phyloP scores from a whole-genome alignment of 164 flowering plant genomes.

The Brasenia schreberi region DNA sequence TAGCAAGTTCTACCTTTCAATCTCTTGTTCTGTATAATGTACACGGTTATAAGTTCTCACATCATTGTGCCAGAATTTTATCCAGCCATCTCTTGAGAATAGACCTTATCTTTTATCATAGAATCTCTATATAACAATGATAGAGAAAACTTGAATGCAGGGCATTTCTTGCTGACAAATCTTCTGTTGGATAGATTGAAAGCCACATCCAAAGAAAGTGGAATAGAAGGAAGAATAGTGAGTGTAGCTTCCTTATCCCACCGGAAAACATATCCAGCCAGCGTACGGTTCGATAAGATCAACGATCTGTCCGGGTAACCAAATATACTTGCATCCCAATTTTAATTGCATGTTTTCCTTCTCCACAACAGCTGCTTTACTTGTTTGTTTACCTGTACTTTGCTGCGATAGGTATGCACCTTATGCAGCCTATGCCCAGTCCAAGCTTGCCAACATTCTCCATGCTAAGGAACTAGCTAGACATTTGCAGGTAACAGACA shows the following conservation, averaged over 20 bases:
- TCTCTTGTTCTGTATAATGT: neutral
- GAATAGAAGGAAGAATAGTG: conserved; percentile 52
- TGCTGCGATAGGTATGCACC: conserved; percentile 27
- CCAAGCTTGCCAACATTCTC: conserved; percentile 62
- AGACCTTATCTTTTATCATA: neutral
- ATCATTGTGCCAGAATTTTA: neutral
- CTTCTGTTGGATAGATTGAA: conserved; percentile 53
- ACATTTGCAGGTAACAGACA: conserved; percentile 25
- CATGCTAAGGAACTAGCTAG: conserved; percentile 57
- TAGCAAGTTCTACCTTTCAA: too few relatives aligned
- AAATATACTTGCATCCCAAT: too few relatives aligned
- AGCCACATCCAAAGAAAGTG: conserved; percentile 37
- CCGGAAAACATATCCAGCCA: conserved; percentile 22
- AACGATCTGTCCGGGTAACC: conserved; percentile 35
- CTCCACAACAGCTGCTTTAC: neutral
- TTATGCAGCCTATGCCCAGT: conserved; percentile 40
- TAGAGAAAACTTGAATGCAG: conserved; percentile 18
- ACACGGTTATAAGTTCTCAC: neutral
- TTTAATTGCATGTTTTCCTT: too few relatives aligned
- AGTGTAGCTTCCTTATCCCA: conserved; percentile 54
- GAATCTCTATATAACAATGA: neutral
- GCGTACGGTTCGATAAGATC: conserved; percentile 38
- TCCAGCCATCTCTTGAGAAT: too few relatives aligned
- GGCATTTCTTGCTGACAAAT: conserved; percentile 65
- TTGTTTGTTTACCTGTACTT: neutral